Conservation (phyloP, 1,284 basidiomycete genomes). For the Boletus semigastroideus region DNA sequence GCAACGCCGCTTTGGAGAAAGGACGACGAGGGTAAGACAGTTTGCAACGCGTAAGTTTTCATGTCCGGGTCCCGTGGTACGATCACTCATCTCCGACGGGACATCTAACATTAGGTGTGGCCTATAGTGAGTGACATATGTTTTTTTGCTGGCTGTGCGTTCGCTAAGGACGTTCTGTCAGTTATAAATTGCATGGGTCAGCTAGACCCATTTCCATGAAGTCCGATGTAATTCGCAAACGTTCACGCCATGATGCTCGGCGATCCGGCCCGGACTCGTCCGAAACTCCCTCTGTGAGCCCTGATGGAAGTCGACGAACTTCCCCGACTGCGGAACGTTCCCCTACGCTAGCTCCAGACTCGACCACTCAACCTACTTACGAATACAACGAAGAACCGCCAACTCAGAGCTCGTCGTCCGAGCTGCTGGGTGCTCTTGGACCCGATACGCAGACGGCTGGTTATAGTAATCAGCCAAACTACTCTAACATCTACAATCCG, state of each 20-base stretch:
- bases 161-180: slow-evolving; percentile 24
- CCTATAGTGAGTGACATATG: slow-evolving; percentile 46
- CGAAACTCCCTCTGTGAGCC: slow-evolving; percentile 56
- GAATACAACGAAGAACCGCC: slow-evolving; percentile 41
- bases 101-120: slow-evolving; percentile 38
- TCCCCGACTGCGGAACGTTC: slow-evolving; percentile 62
- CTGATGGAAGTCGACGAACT: slow-evolving; percentile 68
- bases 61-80: background rate
- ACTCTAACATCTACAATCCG: slow-evolving; percentile 31
- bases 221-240: slow-evolving; percentile 80
- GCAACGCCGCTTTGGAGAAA: slow-evolving; percentile 91
- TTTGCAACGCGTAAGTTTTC: slow-evolving; percentile 79
- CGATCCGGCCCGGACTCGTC: slow-evolving; percentile 44
- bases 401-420: slow-evolving; percentile 47
- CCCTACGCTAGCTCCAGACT: slow-evolving; percentile 65
- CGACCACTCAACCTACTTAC: slow-evolving; percentile 52
- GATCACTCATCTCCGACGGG: slow-evolving; percentile 13
- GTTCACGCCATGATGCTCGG: slow-evolving; percentile 72
- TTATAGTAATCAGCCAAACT: slow-evolving; percentile 34
- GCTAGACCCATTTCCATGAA: slow-evolving; percentile 84
- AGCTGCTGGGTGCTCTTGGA: slow-evolving; percentile 66
- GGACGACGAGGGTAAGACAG: slow-evolving; percentile 88
- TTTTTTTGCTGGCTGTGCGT: slow-evolving; percentile 7
- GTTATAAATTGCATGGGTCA: slow-evolving; percentile 78
- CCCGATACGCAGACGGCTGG: slow-evolving; percentile 33